These are phyloP conservation scores for Lactarius hatsudake DNA, from an alignment of 768 basidiomycete species.

Conservation along the genomic window DNA sequence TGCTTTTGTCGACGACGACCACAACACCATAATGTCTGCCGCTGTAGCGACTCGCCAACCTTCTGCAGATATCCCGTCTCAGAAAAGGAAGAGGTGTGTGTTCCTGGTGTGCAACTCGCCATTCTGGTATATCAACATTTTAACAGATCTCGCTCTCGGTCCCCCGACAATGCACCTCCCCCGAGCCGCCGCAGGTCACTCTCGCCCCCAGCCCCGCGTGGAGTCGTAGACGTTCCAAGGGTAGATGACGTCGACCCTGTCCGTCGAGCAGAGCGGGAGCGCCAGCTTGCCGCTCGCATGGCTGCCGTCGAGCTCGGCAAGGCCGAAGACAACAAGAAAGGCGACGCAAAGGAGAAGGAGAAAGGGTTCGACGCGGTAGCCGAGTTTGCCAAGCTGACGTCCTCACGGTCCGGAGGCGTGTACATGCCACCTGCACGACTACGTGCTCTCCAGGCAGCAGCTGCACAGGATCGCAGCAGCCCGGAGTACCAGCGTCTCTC, in stretches of 20 bases:
- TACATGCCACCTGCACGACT: conserved; percentile 96
- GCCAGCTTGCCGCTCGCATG: conserved; percentile 68
- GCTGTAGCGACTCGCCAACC: conserved; percentile 5
- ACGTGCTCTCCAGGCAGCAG: conserved; percentile 84
- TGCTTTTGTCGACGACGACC: conserved; percentile 6
- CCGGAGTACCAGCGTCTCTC: conserved; percentile 91
- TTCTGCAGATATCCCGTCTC: conserved; percentile 6
- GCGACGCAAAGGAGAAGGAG: conserved; percentile 34
- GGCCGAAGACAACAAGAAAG: conserved; percentile 40
- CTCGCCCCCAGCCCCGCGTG: conserved; percentile 37
- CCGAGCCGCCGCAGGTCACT: conserved; percentile 42
- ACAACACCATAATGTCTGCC: conserved; percentile 17
- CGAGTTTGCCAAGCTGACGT: conserved; percentile 85
- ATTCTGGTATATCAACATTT: neutral
- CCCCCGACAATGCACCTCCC: conserved; percentile 39
- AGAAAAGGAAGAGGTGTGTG: conserved; percentile 26
- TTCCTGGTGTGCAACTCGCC: neutral
- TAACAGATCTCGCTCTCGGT: conserved; percentile 36
- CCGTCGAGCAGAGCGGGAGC: conserved; percentile 73
- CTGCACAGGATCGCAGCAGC: conserved; percentile 75
- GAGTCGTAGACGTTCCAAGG: conserved; percentile 41
- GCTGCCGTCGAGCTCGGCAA: conserved; percentile 69
- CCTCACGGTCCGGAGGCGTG: conserved; percentile 85
- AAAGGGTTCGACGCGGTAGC: conserved; percentile 69
- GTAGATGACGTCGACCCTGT: conserved; percentile 75